phyloP scores from a whole-genome alignment of 306 rosid genomes.

The barrel medic (Medicago truncatula) region MtrunA17r5.0-ANR NC_053049.1:7480001-7480500 shows the following conservation, averaged over 20 bases:
- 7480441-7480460: background rate
- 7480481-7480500: background rate
- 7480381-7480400: background rate
- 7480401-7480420: slow-evolving; percentile 1
- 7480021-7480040: slow-evolving; percentile 3
- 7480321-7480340: background rate
- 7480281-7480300: background rate
- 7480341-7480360: slow-evolving; percentile 7
- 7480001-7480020: slow-evolving; percentile 22
- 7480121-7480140: background rate
- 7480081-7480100: slow-evolving; percentile 4
- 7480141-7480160: background rate
- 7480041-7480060: background rate
- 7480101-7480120: background rate
- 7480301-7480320: slow-evolving; percentile 6
- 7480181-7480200: background rate
- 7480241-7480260: background rate
- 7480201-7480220: background rate
- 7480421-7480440: background rate
- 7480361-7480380: background rate
- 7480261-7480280: background rate
- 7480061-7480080: background rate
- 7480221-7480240: background rate
- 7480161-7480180: background rate
- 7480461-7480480: background rate